Base-by-base conservation (phyloP, 768 basidiomycete genomes). In the Rhodocollybia butyracea region DNA sequence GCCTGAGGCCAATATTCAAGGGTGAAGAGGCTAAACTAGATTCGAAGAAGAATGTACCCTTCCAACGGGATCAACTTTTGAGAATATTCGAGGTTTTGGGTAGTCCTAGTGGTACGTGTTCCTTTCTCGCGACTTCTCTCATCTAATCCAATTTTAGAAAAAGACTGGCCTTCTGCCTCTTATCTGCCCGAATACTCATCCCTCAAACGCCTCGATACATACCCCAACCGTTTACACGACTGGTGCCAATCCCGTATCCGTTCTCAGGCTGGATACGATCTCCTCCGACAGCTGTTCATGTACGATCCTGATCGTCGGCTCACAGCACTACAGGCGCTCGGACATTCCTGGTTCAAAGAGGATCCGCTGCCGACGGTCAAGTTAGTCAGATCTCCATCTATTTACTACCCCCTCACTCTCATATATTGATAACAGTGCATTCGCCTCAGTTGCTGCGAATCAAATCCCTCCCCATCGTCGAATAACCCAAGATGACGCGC, bases 21-120 rank as follows among this genome's bases (percentile, higher is more conserved):
- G 97, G 96, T 11, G 97, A 99, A 69, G 97, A 98, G 71, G 97
- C 97, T 1, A 98, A 99, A 69, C 70, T 98, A 40, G 97, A 98
- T 66, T 85, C 88, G 27, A 96, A 98, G 77, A 98, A 98, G 78
- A 94, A 92, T 57, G 87, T 98, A 0, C 97, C 97, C 0, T 99
- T 98, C 68, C 97, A 99, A 68, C 80, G 88, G 54, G 97, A 98
- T 69, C 97, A 99, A 64, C 78, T 98, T 57, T 72, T 91, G 26
- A 95, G 93, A 72, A 97, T 99, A n/a, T 88, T 98, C 56, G 97
- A 99, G 63, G 88, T 98, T 0, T 70, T 97, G 17, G 95, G 97
- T 4, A 92, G 89, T 4, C 89, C 95, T 41, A 81, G 89, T 50
- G 86, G 94, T 92, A 63, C 61, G 80, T 70, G 4, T 31, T 19